These are phyloP conservation scores for Pseudopyrenochaeta lycopersici DNA, from an alignment of 2,329 filamentous ascomycete genomes.

Conservation along the genomic window DNA sequence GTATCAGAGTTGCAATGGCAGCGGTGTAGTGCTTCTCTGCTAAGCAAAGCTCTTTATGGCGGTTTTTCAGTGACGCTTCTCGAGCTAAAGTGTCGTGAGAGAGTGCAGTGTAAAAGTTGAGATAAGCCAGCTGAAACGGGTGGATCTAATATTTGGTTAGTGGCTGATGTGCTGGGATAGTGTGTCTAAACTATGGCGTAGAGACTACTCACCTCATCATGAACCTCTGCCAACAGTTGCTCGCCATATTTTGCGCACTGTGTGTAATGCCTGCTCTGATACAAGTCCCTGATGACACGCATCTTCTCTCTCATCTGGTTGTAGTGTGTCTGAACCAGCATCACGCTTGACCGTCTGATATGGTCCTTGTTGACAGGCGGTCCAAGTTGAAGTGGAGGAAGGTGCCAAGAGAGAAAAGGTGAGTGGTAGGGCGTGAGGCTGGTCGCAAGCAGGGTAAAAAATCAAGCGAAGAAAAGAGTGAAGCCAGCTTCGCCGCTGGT, in stretches of 20 bases:
- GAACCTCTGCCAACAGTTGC: conserved; percentile 30
- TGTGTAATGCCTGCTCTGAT: conserved; percentile 45
- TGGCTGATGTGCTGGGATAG: neutral
- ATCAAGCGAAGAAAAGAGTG: conserved; percentile 11
- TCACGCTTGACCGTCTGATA: conserved; percentile 8
- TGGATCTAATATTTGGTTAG: conserved; percentile 33
- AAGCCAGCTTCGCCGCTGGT: conserved; percentile 10
- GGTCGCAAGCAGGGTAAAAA: conserved; percentile 8
- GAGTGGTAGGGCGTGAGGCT: conserved; percentile 5
- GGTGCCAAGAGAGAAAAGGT: conserved; percentile 2
- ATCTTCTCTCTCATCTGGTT: conserved; percentile 34
- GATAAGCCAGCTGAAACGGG: conserved; percentile 43
- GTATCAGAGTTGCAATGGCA: conserved; percentile 35
- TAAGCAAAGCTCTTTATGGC: conserved; percentile 39
- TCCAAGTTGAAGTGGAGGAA: conserved; percentile 12
- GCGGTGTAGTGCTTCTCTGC: conserved; percentile 47
- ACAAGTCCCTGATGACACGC: conserved; percentile 41
- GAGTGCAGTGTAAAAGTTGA: conserved; percentile 50
- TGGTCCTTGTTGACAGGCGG: conserved; percentile 5
- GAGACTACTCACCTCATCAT: conserved; percentile 28
- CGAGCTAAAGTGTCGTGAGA: conserved; percentile 49
- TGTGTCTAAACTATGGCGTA: neutral
- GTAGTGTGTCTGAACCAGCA: conserved; percentile 27
- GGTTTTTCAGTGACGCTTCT: conserved; percentile 42
- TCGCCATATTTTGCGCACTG: conserved; percentile 43